Percentiles rank a stretch among this genome's conserved stretches.
Evolutionary conservation across 495 filamentous ascomycete genomes (phyloP).

Genomic region (Penicillium maclennaniae): DNA sequence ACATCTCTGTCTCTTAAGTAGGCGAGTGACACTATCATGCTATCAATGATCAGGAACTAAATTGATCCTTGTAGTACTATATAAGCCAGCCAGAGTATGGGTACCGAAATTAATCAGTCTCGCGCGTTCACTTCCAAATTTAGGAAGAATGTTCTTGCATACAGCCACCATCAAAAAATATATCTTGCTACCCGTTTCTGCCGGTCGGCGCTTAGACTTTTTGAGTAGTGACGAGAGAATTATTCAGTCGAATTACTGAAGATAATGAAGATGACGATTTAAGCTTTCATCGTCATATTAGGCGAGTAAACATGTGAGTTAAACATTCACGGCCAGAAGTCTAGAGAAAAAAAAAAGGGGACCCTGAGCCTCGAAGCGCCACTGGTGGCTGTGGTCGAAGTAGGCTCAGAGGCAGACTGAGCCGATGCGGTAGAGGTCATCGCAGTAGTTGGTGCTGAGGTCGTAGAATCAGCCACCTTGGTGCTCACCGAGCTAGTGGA

Average conservation of each 20-base stretch:
- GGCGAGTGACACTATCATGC: no score
- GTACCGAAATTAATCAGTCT: no score
- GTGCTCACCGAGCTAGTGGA: conserved; percentile 8
- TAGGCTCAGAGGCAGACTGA: conserved; percentile 9
- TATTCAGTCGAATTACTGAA: not conserved
- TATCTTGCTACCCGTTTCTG: not conserved
- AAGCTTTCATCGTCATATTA: not conserved
- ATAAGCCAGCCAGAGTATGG: no score
- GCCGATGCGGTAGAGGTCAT: not conserved
- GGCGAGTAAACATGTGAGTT: not conserved
- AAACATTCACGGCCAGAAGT: not conserved
- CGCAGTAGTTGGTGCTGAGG: conserved; percentile 8
- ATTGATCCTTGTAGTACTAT: no score
- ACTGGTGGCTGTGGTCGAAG: conserved; percentile 17
- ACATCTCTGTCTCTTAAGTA: no score
- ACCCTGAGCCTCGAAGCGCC: conserved; percentile 19
- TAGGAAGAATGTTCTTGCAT: no score
- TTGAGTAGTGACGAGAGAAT: not conserved
- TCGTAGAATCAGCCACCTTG: conserved; percentile 6
- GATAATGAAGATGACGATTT: not conserved
- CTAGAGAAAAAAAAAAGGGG: conserved; percentile 3
- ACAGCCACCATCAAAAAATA: not conserved
- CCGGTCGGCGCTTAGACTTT: not conserved
- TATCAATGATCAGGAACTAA: no score
- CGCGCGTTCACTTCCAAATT: no score